Percentiles rank a stretch among this genome's conserved stretches.
phyloP scores from a whole-genome alignment of 1,284 basidiomycete genomes.

The Tranzscheliella williamsii region DNA sequence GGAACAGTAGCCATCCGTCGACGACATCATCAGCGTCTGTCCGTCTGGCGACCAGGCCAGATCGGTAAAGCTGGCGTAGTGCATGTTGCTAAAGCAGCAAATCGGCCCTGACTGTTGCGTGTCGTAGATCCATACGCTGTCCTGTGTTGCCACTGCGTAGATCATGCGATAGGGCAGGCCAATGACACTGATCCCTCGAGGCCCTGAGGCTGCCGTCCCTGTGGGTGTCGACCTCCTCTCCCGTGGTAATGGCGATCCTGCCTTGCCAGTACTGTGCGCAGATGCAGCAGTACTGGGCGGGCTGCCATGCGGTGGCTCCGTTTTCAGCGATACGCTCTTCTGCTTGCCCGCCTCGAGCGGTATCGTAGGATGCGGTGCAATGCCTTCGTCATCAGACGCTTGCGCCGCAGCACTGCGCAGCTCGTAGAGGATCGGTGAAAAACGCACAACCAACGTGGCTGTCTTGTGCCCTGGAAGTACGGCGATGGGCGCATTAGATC shows the following conservation, averaged over 20 bases:
- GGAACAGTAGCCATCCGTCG: slow-evolving; percentile 95
- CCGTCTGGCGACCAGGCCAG: slow-evolving; percentile 96
- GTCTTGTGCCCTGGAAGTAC: slow-evolving; percentile 96
- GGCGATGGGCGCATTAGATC: slow-evolving; percentile 77
- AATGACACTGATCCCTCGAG: slow-evolving; percentile 69
- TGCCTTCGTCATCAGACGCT: slow-evolving; percentile 24
- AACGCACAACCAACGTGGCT: slow-evolving; percentile 86
- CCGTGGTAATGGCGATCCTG: background rate
- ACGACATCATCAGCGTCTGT: slow-evolving; percentile 85
- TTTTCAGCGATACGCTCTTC: slow-evolving; percentile 64
- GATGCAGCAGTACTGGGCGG: background rate
- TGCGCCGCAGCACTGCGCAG: slow-evolving; percentile 65
- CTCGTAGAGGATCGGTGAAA: slow-evolving; percentile 91
- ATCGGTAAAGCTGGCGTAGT: slow-evolving; percentile 98
- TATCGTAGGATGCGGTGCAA: slow-evolving; percentile 61
- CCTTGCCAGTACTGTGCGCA: background rate
- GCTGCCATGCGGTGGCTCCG: background rate
- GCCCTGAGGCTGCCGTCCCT: slow-evolving; percentile 16
- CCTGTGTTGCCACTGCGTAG: slow-evolving; percentile 95
- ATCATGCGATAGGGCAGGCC: slow-evolving; percentile 90
- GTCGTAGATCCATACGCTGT: slow-evolving; percentile 92
- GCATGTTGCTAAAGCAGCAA: slow-evolving; percentile 88
- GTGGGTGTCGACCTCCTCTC: background rate
- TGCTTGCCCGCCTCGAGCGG: slow-evolving; percentile 73
- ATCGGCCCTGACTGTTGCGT: slow-evolving; percentile 93